Evolutionary conservation across 129 eudicot species (phyloP).

Genomic region (Centella asiatica): DNA sequence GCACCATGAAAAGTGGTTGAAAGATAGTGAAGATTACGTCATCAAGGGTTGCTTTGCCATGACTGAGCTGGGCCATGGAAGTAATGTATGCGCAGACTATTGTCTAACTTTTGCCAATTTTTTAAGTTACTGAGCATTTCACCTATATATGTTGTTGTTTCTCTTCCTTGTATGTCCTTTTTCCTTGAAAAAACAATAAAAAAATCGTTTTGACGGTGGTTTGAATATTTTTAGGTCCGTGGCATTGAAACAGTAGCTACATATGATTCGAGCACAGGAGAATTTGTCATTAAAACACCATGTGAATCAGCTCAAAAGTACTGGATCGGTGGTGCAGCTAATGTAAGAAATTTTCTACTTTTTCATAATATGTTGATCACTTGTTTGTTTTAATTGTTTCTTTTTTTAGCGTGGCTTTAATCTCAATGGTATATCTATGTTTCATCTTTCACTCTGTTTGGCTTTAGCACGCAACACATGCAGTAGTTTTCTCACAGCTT

Average conservation of each 20-base stretch:
- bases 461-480: conserved; percentile 77
- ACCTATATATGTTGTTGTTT: no score
- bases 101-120: not conserved
- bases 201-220: not conserved
- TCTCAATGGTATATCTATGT: not conserved
- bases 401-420: not conserved
- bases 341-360: conserved; percentile 28
- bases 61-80: conserved; percentile 98
- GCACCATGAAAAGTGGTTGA: conserved; percentile 88
- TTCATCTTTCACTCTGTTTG: conserved; percentile 10
- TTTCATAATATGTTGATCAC: not conserved
- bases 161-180: no score
- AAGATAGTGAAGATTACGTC: conserved; percentile 51
- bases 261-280: conserved; percentile 66
- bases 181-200: no score
- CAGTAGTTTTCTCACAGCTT: conserved; percentile 85
- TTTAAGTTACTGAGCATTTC: no score
- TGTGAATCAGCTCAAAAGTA: conserved; percentile 98
- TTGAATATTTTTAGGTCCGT: conserved; percentile 48
- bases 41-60: conserved; percentile 90
- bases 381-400: not conserved
- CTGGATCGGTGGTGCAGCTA: conserved; percentile 98
- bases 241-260: conserved; percentile 89
- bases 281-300: conserved; percentile 75
- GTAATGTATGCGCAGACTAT: conserved; percentile 56